Evolutionary conservation across 495 filamentous ascomycete genomes (phyloP), one percentile per base, ranked within the genome.

Genomic region (Hyaloscypha finlandica): DNA sequence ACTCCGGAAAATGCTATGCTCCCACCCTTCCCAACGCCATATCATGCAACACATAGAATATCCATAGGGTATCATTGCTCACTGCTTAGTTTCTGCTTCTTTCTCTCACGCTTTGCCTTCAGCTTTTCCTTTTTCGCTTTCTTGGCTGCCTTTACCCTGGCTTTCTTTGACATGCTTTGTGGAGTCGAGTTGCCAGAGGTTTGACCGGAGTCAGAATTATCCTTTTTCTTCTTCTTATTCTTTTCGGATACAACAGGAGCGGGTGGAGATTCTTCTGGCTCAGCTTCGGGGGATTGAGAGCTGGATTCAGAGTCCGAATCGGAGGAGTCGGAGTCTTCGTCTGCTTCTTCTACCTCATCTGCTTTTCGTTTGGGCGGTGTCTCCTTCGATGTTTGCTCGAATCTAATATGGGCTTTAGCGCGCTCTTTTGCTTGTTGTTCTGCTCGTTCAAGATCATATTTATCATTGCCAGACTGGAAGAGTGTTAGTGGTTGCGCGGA

Each of bases 401-500:
- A 84, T 68, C 83, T 87, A 30, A 83, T 68, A 65, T 83, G 76
- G 16, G 82, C 81, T 11, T 74, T 79, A 19, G 81, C 82, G 58
- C 77, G 81, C 71, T 88, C 82, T 62, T 81, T 84, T 12, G 81
- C 84, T 68, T 82, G 71, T 62, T 76, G 75, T 64, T 86, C 85
- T 19, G 84, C 85, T 39, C 79, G 75, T 65, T 86, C 81, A 4
- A 83, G 64, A 59, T 88, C 85, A 59, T 81, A 76, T 71, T 85
- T 86, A 16, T 90, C 83, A 69, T 91, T 91, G 33, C 88, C 88
- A 64, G 85, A 79, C 87, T 88, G 59, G 25, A 14, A 32, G 63
- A 1, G 61, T 25, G 53, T 69, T 42, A 74, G 69, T 37, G 54
- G 25, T 59, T 30, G 30, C 29, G 19, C 22, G 19, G 51, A 35